Conservation (phyloP, 495 filamentous ascomycete species). For the Aspergillus sparsus region DNA sequence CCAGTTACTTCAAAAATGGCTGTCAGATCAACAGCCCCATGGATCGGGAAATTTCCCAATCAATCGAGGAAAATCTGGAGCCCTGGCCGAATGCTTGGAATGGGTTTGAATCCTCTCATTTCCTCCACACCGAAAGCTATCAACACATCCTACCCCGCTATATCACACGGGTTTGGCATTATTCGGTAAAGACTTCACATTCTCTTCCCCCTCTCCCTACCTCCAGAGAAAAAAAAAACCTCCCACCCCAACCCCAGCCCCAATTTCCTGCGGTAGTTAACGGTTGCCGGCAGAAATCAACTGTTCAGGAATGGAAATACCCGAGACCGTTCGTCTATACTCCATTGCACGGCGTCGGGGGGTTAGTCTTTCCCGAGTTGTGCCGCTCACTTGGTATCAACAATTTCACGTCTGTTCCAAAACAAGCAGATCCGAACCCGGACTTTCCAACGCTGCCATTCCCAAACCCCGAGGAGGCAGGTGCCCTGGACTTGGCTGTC, state of each 20-base stretch:
- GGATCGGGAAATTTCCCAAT: slow-evolving; percentile 60
- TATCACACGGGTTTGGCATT: slow-evolving; percentile 40
- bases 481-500: slow-evolving; percentile 66
- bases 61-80: slow-evolving; percentile 59
- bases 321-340: slow-evolving; percentile 62
- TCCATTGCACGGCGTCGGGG: slow-evolving; percentile 69
- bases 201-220: neutral
- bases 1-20: slow-evolving; percentile 64
- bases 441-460: slow-evolving; percentile 71
- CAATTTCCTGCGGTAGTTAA: slow-evolving; percentile 20
- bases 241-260: no score
- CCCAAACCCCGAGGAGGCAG: slow-evolving; percentile 72
- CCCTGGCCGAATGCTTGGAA: slow-evolving; percentile 57
- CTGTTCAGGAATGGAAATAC: slow-evolving; percentile 30
- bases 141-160: slow-evolving; percentile 47
- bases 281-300: slow-evolving; percentile 34
- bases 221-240: no score
- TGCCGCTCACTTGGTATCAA: slow-evolving; percentile 47
- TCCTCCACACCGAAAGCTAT: slow-evolving; percentile 45
- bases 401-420: slow-evolving; percentile 46
- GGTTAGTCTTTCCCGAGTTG: slow-evolving; percentile 47
- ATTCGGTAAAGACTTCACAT: slow-evolving; percentile 33
- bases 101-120: slow-evolving; percentile 41
- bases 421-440: slow-evolving; percentile 61
- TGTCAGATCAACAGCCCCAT: slow-evolving; percentile 70